A percentile compares a stretch with the other conserved stretches of the same genome.
phyloP scores from a whole-genome alignment of 495 filamentous ascomycete species.

The Bathelium albidoporum region DNA sequence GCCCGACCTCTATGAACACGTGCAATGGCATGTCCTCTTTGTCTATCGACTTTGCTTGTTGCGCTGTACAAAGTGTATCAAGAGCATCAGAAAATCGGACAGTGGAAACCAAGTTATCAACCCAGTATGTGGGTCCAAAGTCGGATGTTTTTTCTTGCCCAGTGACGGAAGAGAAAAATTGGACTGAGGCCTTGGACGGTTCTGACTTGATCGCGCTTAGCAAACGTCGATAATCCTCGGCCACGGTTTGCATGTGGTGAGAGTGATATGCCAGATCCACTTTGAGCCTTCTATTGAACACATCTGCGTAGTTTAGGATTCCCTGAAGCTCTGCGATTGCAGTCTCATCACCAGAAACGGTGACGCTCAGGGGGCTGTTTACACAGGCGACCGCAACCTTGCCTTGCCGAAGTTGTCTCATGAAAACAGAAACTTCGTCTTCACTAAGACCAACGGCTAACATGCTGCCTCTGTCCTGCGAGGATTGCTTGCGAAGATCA shows the following conservation, averaged over 20 bases:
- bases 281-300: conserved; percentile 1
- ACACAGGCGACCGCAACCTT: conserved; percentile 21
- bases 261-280: conserved; percentile 37
- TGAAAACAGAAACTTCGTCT: background rate
- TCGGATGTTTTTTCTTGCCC: background rate
- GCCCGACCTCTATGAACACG: conserved; percentile 13
- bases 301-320: background rate
- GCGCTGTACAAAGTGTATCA: background rate
- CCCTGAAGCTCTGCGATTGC: conserved; percentile 10
- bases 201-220: background rate
- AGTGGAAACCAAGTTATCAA: conserved; percentile 6
- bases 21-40: too few species aligned
- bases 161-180: background rate
- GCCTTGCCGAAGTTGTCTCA: background rate
- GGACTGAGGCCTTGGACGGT: background rate
- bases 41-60: background rate
- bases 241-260: conserved; percentile 42
- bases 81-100: conserved; percentile 5
- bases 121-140: conserved; percentile 11
- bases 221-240: background rate
- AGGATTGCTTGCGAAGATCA: background rate
- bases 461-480: conserved; percentile 12
- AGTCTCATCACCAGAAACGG: conserved; percentile 22
- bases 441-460: conserved; percentile 16
- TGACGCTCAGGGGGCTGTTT: conserved; percentile 29